Evolutionary conservation across 1,284 basidiomycete species (phyloP), one percentile per base, ranked within the genome.

Genomic region (Ganoderma multipileum): DNA sequence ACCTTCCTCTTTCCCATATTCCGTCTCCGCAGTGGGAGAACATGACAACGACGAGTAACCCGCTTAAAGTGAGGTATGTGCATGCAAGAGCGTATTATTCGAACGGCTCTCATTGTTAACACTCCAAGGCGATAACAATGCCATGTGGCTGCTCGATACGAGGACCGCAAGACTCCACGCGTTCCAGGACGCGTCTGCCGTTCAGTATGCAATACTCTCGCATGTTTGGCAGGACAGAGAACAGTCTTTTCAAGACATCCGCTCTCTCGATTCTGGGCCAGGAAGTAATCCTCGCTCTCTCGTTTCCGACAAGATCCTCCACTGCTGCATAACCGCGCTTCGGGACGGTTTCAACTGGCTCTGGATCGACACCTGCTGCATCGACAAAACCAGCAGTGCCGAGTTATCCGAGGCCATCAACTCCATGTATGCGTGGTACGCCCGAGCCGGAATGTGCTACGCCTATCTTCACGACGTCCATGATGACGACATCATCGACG

Each of bases 321-420:
- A 61, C 2, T 64, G 61, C 23, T 69, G 65, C 54, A 52, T 63
- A 1, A 42, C 61, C 44, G 68, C 65, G 5, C 50, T 60, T 36
- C 4, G 39, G 5, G 65, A 47, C 2, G 68, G 68, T 12, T 66
- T 55, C 64, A 23, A 57, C 16, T 66, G 62, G 47, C 57, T 69
- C n/a, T 69, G 68, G 62, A 64, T 67, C 58, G 68, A 69, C 36
- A 63, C 65, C 11, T 69, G 68, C 50, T 69, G 65, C 65, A 57
- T 66, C 41, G 65, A 60, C 68, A 66, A 58, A 26, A 50, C 54
- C 23, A 68, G 60, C 44, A 65, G 60, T 30, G 55, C 68, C 33
- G 68, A n/a, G n/a, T n/a, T n/a, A n/a, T n/a, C n/a, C n/a, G n/a
- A 69, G 44, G 61, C 61, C 5, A 62, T 66, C 55, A 59, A 69